Conservation (phyloP, 371 early-diverging fungal genomes). For the Chytridium lagenaria region DNA sequence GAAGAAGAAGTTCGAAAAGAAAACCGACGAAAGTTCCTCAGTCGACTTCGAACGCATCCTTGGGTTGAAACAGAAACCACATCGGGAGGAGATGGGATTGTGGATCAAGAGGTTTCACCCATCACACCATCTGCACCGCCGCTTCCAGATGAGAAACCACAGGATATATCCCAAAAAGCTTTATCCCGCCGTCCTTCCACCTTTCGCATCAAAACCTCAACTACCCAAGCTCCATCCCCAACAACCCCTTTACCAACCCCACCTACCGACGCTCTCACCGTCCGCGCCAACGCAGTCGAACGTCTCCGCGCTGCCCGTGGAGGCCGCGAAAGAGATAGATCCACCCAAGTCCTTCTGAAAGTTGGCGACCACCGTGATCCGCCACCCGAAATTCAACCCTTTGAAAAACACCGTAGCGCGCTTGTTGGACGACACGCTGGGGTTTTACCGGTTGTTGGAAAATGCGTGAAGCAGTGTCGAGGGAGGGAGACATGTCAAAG, state of each 20-base stretch:
- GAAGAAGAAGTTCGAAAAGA: slow-evolving; percentile 9
- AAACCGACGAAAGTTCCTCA: background rate
- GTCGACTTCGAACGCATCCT: background rate
- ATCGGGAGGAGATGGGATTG: background rate
- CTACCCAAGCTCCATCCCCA: background rate
- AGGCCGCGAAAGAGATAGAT: background rate
- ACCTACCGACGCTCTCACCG: background rate
- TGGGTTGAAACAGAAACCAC: background rate
- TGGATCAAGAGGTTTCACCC: background rate
- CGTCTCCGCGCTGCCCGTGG: slow-evolving; percentile 4
- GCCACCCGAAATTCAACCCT: slow-evolving; percentile 7
- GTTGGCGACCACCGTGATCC: slow-evolving; percentile 1
- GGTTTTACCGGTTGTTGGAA: background rate
- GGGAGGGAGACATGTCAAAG: too few relatives aligned
- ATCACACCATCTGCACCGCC: background rate
- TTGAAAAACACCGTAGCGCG: slow-evolving; percentile 9
- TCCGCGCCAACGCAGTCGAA: background rate
- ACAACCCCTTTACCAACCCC: background rate
- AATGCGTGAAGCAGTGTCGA: background rate
- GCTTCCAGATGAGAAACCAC: background rate
- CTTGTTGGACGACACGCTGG: slow-evolving; percentile 4
- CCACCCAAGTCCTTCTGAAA: background rate
- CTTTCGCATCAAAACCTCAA: background rate
- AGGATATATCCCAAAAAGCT: background rate
- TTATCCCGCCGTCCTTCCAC: background rate